These are phyloP conservation scores for Yarrowia sp. DNA, from an alignment of 805 yeast species.

Conservation along the genomic window DNA sequence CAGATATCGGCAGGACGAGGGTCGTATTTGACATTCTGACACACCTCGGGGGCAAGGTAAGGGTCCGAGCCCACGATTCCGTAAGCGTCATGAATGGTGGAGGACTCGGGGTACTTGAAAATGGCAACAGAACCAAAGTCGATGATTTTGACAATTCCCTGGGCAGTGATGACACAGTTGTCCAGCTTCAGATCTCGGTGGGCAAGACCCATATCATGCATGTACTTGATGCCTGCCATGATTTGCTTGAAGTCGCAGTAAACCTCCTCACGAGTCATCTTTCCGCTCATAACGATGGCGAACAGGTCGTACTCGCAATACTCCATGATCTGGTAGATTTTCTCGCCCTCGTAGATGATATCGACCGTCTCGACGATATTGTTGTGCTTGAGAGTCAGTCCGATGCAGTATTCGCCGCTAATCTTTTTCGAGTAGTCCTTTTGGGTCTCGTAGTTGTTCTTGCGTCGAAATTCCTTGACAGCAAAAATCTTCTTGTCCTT, in stretches of 20 bases:
- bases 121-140: constrained; percentile 95
- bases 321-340: constrained; percentile 84
- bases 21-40: constrained; percentile 67
- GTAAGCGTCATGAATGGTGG: constrained; percentile 66
- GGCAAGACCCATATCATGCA: constrained; percentile 85
- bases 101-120: constrained; percentile 69
- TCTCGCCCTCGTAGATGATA: constrained; percentile 69
- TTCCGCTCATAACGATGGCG: constrained; percentile 88
- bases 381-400: constrained; percentile 76
- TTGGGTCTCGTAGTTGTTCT: constrained; percentile 65
- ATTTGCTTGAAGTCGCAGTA: constrained; percentile 86
- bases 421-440: constrained; percentile 79
- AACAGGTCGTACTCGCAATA: constrained; percentile 91
- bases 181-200: constrained; percentile 93
- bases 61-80: constrained; percentile 98
- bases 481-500: constrained; percentile 74
- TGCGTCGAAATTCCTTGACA: constrained; percentile 81
- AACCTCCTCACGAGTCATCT: constrained; percentile 72
- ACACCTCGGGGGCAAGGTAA: constrained; percentile 91
- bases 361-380: constrained; percentile 85
- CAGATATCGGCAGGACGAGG: constrained; percentile 90
- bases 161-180: constrained; percentile 80
- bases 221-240: constrained; percentile 71
- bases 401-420: constrained; percentile 80
- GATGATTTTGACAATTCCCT: constrained; percentile 82